Conservation (phyloP, 2,329 filamentous ascomycete species). For the Alternaria conjuncta region DNA sequence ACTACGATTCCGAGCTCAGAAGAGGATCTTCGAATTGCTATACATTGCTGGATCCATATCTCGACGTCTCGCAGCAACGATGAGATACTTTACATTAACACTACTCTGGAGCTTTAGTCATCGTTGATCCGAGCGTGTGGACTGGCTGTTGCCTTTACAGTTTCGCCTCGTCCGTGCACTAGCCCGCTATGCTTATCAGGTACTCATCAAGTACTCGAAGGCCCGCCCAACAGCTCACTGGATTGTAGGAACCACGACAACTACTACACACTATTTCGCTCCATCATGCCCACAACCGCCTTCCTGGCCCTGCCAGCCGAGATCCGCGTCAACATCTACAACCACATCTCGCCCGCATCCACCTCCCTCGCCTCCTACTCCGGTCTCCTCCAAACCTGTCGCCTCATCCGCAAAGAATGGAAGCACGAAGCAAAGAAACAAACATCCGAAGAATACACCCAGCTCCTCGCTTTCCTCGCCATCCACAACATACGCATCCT, state of each 20-base stretch:
- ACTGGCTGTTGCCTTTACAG: not conserved
- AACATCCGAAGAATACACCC: not conserved
- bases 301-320: not conserved
- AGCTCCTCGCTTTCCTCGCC: not conserved
- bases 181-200: not conserved
- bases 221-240: not conserved
- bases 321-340: not conserved
- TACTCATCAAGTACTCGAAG: not conserved
- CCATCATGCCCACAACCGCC: not conserved
- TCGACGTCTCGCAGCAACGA: too few relatives aligned
- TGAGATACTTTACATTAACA: too few relatives aligned
- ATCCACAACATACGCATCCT: not conserved
- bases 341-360: not conserved
- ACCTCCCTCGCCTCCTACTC: not conserved
- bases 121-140: too few relatives aligned
- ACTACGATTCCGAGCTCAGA: too few relatives aligned
- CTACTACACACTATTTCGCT: not conserved
- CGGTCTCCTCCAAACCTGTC: not conserved
- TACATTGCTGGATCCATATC: too few relatives aligned
- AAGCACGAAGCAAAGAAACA: not conserved
- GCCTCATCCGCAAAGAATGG: not conserved
- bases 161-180: not conserved
- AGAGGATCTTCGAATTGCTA: too few relatives aligned
- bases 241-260: not conserved
- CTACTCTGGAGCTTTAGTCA: too few relatives aligned